Conservation (phyloP, 2,329 filamentous ascomycete species). For the Pseudodiploospora longispora region DNA sequence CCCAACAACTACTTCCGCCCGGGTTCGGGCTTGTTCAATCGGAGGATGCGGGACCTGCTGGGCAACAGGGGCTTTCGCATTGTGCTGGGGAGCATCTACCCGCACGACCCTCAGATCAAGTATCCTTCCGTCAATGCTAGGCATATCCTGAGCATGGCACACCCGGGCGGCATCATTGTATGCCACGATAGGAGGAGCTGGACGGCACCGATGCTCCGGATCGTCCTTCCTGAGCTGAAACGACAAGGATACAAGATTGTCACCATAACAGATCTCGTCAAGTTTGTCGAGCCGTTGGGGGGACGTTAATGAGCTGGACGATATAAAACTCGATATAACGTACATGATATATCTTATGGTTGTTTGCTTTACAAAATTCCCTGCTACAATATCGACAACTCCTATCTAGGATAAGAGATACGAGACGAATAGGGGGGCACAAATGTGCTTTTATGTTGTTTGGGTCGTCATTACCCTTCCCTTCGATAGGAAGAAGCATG, state of each 20-base stretch:
- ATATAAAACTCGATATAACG: too few relatives aligned
- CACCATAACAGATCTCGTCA: slow-evolving; percentile 60
- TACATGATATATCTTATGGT: too few relatives aligned
- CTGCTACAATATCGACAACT: too few relatives aligned
- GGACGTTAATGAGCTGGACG: slow-evolving; percentile 9
- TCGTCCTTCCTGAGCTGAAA: slow-evolving; percentile 63
- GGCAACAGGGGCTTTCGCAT: slow-evolving; percentile 57
- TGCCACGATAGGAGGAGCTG: slow-evolving; percentile 80
- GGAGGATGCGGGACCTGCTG: slow-evolving; percentile 56
- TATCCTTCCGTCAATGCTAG: slow-evolving; percentile 62
- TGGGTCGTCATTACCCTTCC: too few relatives aligned
- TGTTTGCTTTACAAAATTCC: too few relatives aligned
- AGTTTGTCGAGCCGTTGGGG: slow-evolving; percentile 21
- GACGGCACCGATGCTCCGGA: slow-evolving; percentile 70
- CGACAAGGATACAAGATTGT: slow-evolving; percentile 63
- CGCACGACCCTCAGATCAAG: slow-evolving; percentile 80
- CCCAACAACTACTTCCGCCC: slow-evolving; percentile 68
- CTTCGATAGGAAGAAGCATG: too few relatives aligned
- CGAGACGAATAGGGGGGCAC: too few relatives aligned
- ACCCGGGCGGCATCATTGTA: slow-evolving; percentile 71
- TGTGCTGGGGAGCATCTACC: slow-evolving; percentile 79
- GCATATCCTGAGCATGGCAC: slow-evolving; percentile 73
- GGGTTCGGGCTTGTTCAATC: slow-evolving; percentile 75
- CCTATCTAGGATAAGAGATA: too few relatives aligned
- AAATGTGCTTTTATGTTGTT: too few relatives aligned